A percentile compares a stretch with the other conserved stretches of the same genome.
Evolutionary conservation across 2,329 filamentous ascomycete species (phyloP).

Genomic region (Colletotrichum eremochloae): DNA sequence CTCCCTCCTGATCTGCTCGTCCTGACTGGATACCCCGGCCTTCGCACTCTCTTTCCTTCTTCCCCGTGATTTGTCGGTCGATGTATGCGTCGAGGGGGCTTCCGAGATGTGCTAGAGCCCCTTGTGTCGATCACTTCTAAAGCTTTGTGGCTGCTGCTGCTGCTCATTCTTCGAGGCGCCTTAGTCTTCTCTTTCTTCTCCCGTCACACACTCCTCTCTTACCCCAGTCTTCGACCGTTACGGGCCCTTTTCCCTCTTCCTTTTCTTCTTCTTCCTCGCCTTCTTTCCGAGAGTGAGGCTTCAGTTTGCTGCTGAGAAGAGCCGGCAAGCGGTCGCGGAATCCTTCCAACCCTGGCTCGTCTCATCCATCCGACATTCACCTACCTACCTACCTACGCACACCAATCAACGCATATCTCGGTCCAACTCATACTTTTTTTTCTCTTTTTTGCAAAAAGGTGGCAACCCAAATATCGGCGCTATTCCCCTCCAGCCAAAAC

Average conservation of each 20-base stretch:
- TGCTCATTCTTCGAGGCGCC: neutral
- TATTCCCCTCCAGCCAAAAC: neutral
- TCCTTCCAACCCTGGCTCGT: neutral
- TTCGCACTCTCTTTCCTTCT: neutral
- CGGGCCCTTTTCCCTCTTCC: neutral
- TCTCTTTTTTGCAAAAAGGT: neutral
- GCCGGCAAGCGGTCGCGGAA: neutral
- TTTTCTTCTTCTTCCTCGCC: neutral
- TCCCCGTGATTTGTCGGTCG: neutral
- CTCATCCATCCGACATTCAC: neutral
- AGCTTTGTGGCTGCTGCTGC: slow-evolving; percentile 11
- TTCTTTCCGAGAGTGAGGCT: neutral
- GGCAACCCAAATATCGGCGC: neutral
- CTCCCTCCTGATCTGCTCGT: slow-evolving; percentile 1
- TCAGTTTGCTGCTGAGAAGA: neutral
- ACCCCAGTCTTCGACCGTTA: neutral
- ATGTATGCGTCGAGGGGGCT: neutral
- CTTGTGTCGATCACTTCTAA: slow-evolving; percentile 13
- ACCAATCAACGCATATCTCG: too few relatives aligned
- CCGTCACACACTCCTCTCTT: slow-evolving; percentile 4
- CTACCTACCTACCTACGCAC: too few relatives aligned
- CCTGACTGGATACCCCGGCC: neutral
- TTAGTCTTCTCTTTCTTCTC: slow-evolving; percentile 4
- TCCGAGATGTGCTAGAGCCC: slow-evolving; percentile 14
- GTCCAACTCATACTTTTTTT: neutral